phyloP scores from a whole-genome alignment of 495 filamentous ascomycete genomes.

The Tuber umbilicatum region DNA sequence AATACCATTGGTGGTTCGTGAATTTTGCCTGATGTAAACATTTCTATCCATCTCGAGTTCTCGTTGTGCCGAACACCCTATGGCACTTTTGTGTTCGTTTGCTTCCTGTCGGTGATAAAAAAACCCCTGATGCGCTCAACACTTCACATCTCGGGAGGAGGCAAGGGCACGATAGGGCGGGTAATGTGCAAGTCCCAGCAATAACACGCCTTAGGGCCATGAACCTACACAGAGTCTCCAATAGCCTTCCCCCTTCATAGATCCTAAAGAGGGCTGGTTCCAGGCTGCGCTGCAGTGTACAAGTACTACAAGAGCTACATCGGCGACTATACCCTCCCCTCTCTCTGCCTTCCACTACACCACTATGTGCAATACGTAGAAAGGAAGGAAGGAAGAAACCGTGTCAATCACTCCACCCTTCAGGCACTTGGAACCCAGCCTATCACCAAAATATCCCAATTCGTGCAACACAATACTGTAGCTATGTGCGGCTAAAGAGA shows the following conservation, averaged over 20 bases:
- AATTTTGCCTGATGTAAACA: not conserved
- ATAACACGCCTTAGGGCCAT: not conserved
- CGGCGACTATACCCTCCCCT: not conserved
- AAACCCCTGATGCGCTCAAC: not conserved
- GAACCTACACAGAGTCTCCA: not conserved
- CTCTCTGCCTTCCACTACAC: not conserved
- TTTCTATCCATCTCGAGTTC: not conserved
- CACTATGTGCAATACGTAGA: not conserved
- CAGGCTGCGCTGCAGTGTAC: not conserved
- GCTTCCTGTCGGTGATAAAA: not conserved
- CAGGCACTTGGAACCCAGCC: not conserved
- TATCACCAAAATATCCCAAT: not conserved
- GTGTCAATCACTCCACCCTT: not conserved
- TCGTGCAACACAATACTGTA: not conserved
- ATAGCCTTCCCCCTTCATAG: not conserved
- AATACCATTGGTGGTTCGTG: not conserved
- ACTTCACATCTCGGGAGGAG: not conserved
- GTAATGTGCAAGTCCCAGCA: not conserved
- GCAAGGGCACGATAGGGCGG: not conserved
- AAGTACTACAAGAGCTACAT: not conserved
- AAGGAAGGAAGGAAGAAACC: not conserved
- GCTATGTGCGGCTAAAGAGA: not conserved
- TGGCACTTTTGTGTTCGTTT: not conserved
- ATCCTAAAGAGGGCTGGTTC: not conserved
- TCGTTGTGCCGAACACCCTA: not conserved